Evolutionary conservation across 306 rosid genomes (phyloP).

Genomic region (Fragaria iinumae): DNA sequence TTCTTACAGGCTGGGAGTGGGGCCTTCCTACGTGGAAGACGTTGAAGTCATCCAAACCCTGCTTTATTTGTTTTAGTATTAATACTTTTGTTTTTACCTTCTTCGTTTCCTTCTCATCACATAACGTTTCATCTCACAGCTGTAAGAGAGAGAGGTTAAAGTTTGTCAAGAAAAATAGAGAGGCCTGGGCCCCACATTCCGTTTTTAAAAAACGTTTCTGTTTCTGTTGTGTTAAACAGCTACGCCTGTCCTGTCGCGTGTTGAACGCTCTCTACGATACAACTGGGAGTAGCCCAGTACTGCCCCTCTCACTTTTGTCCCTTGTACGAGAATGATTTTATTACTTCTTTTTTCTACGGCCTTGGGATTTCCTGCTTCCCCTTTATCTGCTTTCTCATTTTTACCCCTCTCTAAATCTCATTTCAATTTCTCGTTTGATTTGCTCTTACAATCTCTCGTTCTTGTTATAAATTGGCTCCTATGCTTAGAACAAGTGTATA

Average conservation of each 20-base stretch:
- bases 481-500: no score
- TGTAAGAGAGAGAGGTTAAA: conserved; percentile 25
- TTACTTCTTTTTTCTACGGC: background rate
- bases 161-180: conserved; percentile 44
- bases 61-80: background rate
- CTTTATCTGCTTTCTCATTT: background rate
- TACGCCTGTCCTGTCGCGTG: conserved; percentile 65
- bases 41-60: conserved; percentile 35
- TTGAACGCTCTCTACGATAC: conserved; percentile 38
- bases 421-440: background rate
- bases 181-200: conserved; percentile 39
- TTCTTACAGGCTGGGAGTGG: conserved; percentile 91
- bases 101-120: background rate
- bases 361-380: background rate
- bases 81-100: background rate
- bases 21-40: conserved; percentile 62
- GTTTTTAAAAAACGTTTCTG: conserved; percentile 37
- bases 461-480: no score
- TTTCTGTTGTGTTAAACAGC: conserved; percentile 67
- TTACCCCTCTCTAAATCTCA: background rate
- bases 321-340: conserved; percentile 46
- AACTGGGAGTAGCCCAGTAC: background rate
- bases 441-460: no score
- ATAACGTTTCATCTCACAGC: conserved; percentile 49
- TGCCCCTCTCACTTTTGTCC: background rate